Conservation (phyloP, 495 filamentous ascomycete species). For the Jackrogersella minutella region DNA sequence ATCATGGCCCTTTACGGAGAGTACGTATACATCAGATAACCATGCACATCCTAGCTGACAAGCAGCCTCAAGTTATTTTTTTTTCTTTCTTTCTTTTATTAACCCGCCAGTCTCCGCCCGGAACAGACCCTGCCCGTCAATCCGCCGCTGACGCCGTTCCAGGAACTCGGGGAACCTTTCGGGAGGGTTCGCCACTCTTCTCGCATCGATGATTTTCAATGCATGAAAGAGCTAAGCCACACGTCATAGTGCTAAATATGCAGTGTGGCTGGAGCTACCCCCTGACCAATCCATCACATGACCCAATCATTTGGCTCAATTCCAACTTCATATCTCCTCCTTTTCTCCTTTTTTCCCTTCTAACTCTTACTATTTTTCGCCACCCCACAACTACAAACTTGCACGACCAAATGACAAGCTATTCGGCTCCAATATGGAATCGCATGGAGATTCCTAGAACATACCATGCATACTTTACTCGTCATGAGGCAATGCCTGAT, state of each 20-base stretch:
- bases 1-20: conserved; percentile 19
- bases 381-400: not conserved
- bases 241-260: conserved; percentile 5
- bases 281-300: conserved; percentile 8
- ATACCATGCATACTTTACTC: not conserved
- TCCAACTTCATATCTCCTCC: conserved; percentile 21
- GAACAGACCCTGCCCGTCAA: conserved; percentile 12
- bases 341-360: not conserved
- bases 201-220: conserved; percentile 3
- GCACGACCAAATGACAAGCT: not conserved
- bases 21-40: not conserved
- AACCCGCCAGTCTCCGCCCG: conserved; percentile 18
- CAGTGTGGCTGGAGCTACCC: conserved; percentile 27
- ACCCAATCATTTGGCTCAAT: conserved; percentile 12
- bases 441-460: conserved; percentile 5
- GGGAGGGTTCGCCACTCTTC: conserved; percentile 39
- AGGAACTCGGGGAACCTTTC: conserved; percentile 16
- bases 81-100: too few species aligned
- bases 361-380: not conserved
- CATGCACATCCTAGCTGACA: conserved; percentile 17
- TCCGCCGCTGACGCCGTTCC: conserved; percentile 20
- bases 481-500: conserved; percentile 5
- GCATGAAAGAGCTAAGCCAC: not conserved
- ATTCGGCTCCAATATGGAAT: not conserved
- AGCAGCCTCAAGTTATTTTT: conserved; percentile 20